phyloP scores from a whole-genome alignment of 2,329 filamentous ascomycete genomes.

The Exophiala mesophila region DNA sequence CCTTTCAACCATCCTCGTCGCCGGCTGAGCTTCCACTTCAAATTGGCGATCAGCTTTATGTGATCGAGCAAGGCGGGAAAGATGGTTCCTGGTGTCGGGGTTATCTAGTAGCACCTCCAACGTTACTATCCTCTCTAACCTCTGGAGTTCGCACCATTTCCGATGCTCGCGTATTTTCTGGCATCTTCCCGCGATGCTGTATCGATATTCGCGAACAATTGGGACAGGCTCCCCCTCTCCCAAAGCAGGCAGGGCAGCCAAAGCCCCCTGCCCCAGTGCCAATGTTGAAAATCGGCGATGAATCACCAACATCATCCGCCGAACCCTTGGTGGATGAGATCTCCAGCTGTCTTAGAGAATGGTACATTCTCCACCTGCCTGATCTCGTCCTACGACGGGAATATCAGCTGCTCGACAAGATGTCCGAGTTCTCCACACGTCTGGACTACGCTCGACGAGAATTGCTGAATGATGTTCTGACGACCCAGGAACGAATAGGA shows the following conservation, averaged over 20 bases:
- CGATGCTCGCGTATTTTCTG: conserved; percentile 95
- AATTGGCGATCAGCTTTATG: conserved; percentile 96
- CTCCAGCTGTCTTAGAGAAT: conserved; percentile 91
- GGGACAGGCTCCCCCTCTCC: conserved; percentile 38
- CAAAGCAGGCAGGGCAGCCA: conserved; percentile 10
- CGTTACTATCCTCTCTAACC: conserved; percentile 83
- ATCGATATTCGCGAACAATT: conserved; percentile 92
- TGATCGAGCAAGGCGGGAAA: conserved; percentile 86
- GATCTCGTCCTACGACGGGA: conserved; percentile 78
- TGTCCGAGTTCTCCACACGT: conserved; percentile 74
- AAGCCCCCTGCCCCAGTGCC: conserved; percentile 89
- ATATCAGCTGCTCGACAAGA: conserved; percentile 74
- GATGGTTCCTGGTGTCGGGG: conserved; percentile 91
- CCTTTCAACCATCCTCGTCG: conserved; percentile 73
- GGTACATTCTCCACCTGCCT: conserved; percentile 96
- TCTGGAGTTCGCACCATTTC: conserved; percentile 87
- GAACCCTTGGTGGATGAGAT: conserved; percentile 97
- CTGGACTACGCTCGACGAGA: conserved; percentile 82
- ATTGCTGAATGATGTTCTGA: conserved; percentile 90
- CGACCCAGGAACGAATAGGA: conserved; percentile 71
- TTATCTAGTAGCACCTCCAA: conserved; percentile 91
- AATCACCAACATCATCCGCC: conserved; percentile 80
- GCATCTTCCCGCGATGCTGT: conserved; percentile 91
- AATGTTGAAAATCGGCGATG: conserved; percentile 95
- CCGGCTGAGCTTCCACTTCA: conserved; percentile 92